Percentiles rank a stretch among this genome's conserved stretches.
phyloP scores from a whole-genome alignment of 345 rosid species.

The Kandelia obovata region DNA sequence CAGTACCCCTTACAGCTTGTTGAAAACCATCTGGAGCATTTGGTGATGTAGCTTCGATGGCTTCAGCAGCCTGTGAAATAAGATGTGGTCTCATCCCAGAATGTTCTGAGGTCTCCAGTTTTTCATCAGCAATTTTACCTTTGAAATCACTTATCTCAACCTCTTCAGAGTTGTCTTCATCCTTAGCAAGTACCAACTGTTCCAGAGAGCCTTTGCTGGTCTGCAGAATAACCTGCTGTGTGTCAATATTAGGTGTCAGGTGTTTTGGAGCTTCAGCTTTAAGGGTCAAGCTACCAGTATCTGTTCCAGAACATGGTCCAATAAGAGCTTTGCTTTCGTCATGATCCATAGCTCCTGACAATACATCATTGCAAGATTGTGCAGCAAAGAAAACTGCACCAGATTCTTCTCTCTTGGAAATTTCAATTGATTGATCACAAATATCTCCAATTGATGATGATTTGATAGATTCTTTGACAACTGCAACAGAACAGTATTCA shows the following conservation, averaged over 20 bases:
- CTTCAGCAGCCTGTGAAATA: conserved; percentile 20
- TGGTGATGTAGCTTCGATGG: conserved; percentile 19
- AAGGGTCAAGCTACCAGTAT: conserved; percentile 19
- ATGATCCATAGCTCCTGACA: conserved; percentile 16
- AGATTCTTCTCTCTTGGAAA: conserved; percentile 22
- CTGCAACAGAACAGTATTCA: conserved; percentile 25
- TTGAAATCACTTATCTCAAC: conserved; percentile 14
- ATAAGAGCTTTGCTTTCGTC: conserved; percentile 15
- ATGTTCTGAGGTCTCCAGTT: conserved; percentile 18
- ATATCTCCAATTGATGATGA: conserved; percentile 23
- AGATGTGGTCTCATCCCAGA: conserved; percentile 25
- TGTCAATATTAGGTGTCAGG: conserved; percentile 23
- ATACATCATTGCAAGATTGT: conserved; percentile 19
- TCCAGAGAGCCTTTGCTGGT: conserved; percentile 14
- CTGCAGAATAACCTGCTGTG: conserved; percentile 13
- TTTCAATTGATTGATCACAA: conserved; percentile 22
- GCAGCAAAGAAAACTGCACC: conserved; percentile 10
- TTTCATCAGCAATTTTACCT: conserved; percentile 27
- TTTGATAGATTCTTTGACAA: conserved; percentile 21
- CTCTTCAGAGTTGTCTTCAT: conserved; percentile 31
- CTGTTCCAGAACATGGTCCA: conserved; percentile 18
- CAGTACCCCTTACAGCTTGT: conserved; percentile 18
- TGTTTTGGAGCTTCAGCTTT: conserved; percentile 22
- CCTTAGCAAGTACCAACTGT: conserved; percentile 24
- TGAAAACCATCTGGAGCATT: conserved; percentile 21